Evolutionary conservation across 345 rosid genomes (phyloP).

Genomic region (Camelina sativa): DNA sequence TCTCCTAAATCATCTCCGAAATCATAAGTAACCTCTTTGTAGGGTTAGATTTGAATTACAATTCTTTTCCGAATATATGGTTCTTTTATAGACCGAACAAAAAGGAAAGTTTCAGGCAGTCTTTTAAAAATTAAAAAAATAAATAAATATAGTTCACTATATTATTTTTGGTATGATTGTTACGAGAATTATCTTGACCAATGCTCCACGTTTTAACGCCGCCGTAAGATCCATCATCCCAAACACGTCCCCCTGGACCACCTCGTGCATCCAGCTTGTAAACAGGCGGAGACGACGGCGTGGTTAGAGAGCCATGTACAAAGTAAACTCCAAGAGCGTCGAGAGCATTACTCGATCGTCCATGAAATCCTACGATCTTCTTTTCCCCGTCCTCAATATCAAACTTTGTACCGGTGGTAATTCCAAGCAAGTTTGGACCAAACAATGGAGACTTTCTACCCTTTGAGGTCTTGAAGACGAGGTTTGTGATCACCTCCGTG

Average conservation of each 20-base stretch:
- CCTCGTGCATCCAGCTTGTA: slow-evolving; percentile 35
- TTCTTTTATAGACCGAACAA: no score
- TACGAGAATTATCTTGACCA: slow-evolving; percentile 17
- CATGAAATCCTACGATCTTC: slow-evolving; percentile 40
- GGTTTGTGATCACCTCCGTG: slow-evolving; percentile 33
- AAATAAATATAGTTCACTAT: no score
- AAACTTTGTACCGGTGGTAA: slow-evolving; percentile 27
- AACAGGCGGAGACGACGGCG: slow-evolving; percentile 15
- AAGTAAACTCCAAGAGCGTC: slow-evolving; percentile 43
- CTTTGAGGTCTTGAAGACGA: slow-evolving; percentile 37
- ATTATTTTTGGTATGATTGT: no score
- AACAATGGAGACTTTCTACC: slow-evolving; percentile 32
- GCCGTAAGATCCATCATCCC: slow-evolving; percentile 37
- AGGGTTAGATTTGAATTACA: no score
- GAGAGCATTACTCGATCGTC: slow-evolving; percentile 28
- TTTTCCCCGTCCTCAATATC: slow-evolving; percentile 18
- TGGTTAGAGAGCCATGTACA: neutral
- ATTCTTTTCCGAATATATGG: no score
- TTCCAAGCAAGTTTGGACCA: slow-evolving; percentile 28
- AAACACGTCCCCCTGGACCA: slow-evolving; percentile 21
- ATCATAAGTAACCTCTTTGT: no score
- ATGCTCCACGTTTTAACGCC: slow-evolving; percentile 20
- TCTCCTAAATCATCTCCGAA: no score
- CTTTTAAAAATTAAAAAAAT: no score
- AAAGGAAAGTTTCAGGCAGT: no score